Evolutionary conservation across 129 eudicot genomes (phyloP), one percentile per base, ranked within the genome.

Genomic region (Ambrosia artemisiifolia): DNA sequence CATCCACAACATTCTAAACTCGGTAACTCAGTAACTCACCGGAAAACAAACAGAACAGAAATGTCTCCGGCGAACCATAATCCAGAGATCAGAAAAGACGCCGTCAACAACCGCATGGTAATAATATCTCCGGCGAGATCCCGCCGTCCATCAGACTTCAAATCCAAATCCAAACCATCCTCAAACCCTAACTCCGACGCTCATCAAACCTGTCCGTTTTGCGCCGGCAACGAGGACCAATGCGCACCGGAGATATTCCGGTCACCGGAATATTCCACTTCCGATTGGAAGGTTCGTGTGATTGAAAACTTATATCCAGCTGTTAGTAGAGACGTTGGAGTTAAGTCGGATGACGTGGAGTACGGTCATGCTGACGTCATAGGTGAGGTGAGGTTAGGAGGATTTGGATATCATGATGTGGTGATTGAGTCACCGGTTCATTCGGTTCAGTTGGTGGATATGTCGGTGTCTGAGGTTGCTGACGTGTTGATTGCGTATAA

Each of bases 201-300:
- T 13, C 49, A 62, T 33, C 60, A 73, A 0, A 66, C 60, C 47
- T 94, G 99, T 79, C 94, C 99, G 14, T 94, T 94, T 70, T 90
- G 99, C 70, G 48, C 82, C 47, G 99, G 99, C 66, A 86, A 86
- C 82, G 99, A 94, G 72, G 85, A 86, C 77, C 91, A 90, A 64
- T 90, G 97, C 63, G 99, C 97, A 13, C 97, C 99, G 30, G 97
- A 95, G 74, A 90, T 95, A 11, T 88, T 95, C 88, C 91, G 97
- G 30, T 43, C 76, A 6, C 93, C 88, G 11, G 80, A 78, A 14
- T 65, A 75, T 54, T 82, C 91, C 32, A 42, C 80, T 10, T 69
- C 88, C 78, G 83, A 82, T 36, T 94, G 98, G 99, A 75, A 75
- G 35, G 80, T 95, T 19, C 80, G 99, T 66, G 96, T 90, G 64